Percentiles rank a stretch among this genome's conserved stretches.
These are phyloP conservation scores for Lactifluus subvellereus DNA, from an alignment of 768 basidiomycete genomes.

Conservation along the genomic window DNA sequence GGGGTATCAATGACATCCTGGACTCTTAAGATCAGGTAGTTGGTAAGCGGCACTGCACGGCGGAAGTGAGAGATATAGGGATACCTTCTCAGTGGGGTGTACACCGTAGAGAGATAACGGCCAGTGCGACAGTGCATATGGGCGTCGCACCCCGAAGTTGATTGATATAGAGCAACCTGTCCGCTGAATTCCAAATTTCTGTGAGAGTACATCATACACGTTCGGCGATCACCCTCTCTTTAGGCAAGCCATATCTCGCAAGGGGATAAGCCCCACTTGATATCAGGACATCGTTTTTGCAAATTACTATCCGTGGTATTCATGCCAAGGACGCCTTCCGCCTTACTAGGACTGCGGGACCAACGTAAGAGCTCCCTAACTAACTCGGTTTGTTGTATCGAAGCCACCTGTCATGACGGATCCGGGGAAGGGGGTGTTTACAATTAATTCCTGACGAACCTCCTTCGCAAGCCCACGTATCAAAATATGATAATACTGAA, in stretches of 20 bases:
- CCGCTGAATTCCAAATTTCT: constrained; percentile 5
- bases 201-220: not conserved
- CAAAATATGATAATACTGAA: not conserved
- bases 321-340: not conserved
- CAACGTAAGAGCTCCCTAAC: not conserved
- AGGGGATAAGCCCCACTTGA: not conserved
- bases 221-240: no score
- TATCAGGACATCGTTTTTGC: not conserved
- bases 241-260: not conserved
- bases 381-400: not conserved
- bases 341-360: not conserved
- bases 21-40: not conserved
- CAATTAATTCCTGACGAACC: not conserved
- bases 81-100: not conserved
- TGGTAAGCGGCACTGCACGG: not conserved
- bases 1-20: constrained; percentile 20
- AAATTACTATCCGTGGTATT: not conserved
- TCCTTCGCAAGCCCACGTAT: not conserved
- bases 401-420: not conserved
- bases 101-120: not conserved
- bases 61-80: not conserved
- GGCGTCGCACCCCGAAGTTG: not conserved
- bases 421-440: not conserved
- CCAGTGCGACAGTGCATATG: no score
- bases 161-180: not conserved